Percentiles rank a stretch among this genome's conserved stretches.
phyloP scores from a whole-genome alignment of 768 basidiomycete species.

The Baorangia bicolor region DNA sequence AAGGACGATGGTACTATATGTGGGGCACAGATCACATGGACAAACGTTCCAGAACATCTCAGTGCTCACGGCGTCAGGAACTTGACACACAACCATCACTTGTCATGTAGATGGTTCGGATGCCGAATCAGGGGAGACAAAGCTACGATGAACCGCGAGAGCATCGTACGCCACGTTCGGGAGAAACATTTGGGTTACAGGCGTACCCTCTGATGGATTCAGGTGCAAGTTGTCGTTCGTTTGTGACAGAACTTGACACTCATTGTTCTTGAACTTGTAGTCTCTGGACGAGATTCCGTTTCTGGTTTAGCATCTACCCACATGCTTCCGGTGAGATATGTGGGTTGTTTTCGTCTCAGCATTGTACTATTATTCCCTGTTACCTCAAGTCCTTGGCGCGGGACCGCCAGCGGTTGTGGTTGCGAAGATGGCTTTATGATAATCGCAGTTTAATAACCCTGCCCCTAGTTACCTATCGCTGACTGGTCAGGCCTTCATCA shows the following conservation, averaged over 20 bases:
- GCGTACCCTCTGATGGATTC: background rate
- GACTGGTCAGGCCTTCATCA: no score
- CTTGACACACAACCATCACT: accelerated
- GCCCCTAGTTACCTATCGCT: no score
- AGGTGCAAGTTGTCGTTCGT: background rate
- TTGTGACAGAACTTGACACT: background rate
- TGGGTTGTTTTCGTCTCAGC: background rate
- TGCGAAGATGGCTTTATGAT: no score
- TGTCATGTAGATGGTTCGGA: slow-evolving; percentile 9
- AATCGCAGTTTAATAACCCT: background rate
- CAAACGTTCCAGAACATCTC: slow-evolving; percentile 10
- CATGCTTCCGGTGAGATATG: background rate
- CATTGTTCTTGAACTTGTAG: background rate
- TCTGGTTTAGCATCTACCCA: background rate
- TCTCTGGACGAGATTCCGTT: background rate
- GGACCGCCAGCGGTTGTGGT: background rate
- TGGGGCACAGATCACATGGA: background rate
- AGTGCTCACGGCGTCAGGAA: slow-evolving; percentile 1
- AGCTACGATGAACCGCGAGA: slow-evolving; percentile 8
- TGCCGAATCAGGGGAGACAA: slow-evolving; percentile 3
- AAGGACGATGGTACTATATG: background rate
- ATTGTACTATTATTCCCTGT: background rate
- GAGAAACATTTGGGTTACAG: slow-evolving; percentile 17
- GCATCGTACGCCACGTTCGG: slow-evolving; percentile 12
- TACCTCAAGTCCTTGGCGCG: background rate